Evolutionary conservation across 1,284 basidiomycete species (phyloP).

Genomic region (Serendipita sp.): DNA sequence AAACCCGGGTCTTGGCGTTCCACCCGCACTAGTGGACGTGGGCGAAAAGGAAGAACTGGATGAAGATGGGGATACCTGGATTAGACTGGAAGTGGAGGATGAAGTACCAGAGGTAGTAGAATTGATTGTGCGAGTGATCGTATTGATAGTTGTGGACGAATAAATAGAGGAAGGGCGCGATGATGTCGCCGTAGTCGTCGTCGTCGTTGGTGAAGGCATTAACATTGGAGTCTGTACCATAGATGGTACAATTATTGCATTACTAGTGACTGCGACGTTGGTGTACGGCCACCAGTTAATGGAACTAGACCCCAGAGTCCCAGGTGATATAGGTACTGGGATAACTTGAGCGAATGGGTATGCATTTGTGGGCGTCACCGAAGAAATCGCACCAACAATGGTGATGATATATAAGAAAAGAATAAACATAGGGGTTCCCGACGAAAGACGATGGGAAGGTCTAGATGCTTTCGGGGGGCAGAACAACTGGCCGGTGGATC

Average conservation of each 20-base stretch:
- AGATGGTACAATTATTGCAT: background rate
- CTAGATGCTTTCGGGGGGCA: constrained; percentile 1
- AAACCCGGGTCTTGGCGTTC: background rate
- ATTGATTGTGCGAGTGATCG: background rate
- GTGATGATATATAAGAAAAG: constrained; percentile 2
- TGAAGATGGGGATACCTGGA: background rate
- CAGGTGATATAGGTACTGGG: background rate
- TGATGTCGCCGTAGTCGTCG: background rate
- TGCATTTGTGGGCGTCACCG: background rate
- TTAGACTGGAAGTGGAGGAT: background rate
- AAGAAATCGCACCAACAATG: too few species aligned
- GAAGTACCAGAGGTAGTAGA: background rate
- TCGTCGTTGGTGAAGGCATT: background rate
- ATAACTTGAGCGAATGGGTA: background rate
- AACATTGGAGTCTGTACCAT: background rate
- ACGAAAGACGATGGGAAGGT: background rate
- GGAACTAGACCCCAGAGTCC: background rate
- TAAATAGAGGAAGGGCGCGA: background rate
- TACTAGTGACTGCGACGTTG: background rate
- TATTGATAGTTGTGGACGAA: background rate
- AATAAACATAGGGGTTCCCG: background rate
- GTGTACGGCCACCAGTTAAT: constrained; percentile 3
- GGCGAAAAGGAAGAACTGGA: background rate
- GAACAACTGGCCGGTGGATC: background rate
- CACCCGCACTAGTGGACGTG: background rate